Evolutionary conservation across 257 asterid genomes (phyloP), one percentile per base, ranked within the genome.

Genomic region (Scutellaria minor): DNA sequence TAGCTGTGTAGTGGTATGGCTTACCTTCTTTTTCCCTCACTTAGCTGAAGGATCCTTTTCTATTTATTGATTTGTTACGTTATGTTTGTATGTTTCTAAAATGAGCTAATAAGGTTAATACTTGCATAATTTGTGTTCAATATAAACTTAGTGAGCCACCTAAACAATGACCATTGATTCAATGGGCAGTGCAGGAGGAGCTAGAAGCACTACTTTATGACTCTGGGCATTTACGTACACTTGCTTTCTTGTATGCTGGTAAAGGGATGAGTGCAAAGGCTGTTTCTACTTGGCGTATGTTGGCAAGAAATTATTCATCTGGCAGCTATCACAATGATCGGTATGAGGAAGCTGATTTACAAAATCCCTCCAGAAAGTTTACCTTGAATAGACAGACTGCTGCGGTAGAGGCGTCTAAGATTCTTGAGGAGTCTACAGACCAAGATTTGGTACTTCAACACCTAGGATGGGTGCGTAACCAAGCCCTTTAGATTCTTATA

Each of bases 131-230:
- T 65, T 47, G 37, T 64, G 27, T 41, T 64, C 41, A 55, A 13
- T 40, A 31, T 55, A 68, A 78, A 40, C 56, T 67, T 47, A 52
- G n/a, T 20, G 51, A 53, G 60, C 53, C 66, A 40, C 71, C 51
- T 78, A 71, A 78, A 81, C 70, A 77, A 68, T 85, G 84, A 84
- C 85, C 82, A 78, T 82, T 73, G 77, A 80, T 78, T 80, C 82
- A 83, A 85, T 86, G 92, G 97, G 84, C 96, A 88, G 97, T 87
- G 93, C 99, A 95, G 99, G 99, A 95, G 91, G 99, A 95, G 89
- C 89, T 95, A 79, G 99, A 95, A 83, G 74, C 90, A 50, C 75
- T 95, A 74, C 83, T 95, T 79, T 87, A 69, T 73, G 99, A 88
- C 35, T 92, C 99, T 79, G 96, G 98, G 79, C 99, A 95, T 85